These are phyloP conservation scores for Cyclocybe aegerita DNA, from an alignment of 768 basidiomycete species.

Conservation along the genomic window DNA sequence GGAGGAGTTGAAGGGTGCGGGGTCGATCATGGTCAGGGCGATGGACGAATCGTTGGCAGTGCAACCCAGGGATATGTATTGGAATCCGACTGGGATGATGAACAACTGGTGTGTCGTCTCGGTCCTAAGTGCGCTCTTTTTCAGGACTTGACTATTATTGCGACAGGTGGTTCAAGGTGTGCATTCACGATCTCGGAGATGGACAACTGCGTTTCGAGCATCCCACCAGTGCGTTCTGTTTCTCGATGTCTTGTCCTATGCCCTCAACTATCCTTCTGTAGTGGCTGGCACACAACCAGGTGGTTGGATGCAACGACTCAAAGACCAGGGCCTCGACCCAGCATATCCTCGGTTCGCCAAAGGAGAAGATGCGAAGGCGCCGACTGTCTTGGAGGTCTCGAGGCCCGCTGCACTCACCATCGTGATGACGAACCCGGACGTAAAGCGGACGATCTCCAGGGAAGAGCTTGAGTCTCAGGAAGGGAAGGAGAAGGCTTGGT, in stretches of 20 bases:
- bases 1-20: constrained; percentile 28
- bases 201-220: constrained; percentile 52
- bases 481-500: constrained; percentile 40
- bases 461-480: constrained; percentile 42
- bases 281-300: constrained; percentile 43
- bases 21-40: constrained; percentile 46
- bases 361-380: background rate
- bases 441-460: constrained; percentile 42
- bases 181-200: constrained; percentile 34
- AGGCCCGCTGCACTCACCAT: constrained; percentile 22
- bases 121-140: background rate
- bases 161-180: constrained; percentile 57
- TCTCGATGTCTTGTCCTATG: too few species aligned
- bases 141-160: background rate
- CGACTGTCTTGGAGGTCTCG: background rate
- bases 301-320: constrained; percentile 66
- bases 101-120: constrained; percentile 46
- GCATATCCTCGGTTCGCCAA: constrained; percentile 37
- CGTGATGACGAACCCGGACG: constrained; percentile 44
- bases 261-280: too few species aligned
- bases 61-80: constrained; percentile 58
- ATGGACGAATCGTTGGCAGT: constrained; percentile 53
- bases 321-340: constrained; percentile 42
- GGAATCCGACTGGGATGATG: constrained; percentile 63
- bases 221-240: constrained; percentile 37